phyloP scores from a whole-genome alignment of 148 eudicot species.

The Agrostemma githago region DNA sequence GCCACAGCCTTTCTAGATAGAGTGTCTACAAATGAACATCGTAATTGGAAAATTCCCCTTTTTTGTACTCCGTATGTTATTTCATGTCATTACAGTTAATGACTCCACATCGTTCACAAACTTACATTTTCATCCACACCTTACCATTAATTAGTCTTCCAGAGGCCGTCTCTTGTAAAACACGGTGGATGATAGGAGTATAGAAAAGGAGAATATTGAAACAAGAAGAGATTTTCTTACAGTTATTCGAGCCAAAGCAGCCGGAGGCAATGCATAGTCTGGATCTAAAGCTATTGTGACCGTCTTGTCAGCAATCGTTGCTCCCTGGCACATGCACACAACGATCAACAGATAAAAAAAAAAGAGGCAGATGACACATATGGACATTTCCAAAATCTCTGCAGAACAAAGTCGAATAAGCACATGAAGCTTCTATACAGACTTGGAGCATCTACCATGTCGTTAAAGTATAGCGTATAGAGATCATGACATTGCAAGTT shows the following conservation, averaged over 20 bases:
- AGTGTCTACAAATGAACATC: background rate
- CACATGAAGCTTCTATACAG: background rate
- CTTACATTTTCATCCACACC: background rate
- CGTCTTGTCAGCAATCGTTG: slow-evolving; percentile 68
- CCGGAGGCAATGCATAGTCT: slow-evolving; percentile 74
- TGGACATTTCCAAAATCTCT: background rate
- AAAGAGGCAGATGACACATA: no score
- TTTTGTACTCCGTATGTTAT: background rate
- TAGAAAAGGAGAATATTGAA: background rate
- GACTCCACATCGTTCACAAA: background rate
- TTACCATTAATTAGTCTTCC: background rate
- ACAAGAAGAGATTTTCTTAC: slow-evolving; percentile 38
- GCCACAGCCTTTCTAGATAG: background rate
- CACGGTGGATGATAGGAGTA: no score
- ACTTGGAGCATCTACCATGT: background rate
- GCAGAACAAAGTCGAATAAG: background rate
- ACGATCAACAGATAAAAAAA: background rate
- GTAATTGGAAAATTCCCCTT: background rate
- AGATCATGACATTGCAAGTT: slow-evolving; percentile 1
- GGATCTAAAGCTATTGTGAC: slow-evolving; percentile 63
- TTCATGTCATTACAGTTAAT: background rate
- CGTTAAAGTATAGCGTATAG: background rate
- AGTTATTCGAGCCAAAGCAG: slow-evolving; percentile 48
- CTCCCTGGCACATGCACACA: slow-evolving; percentile 53
- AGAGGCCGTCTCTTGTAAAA: background rate